phyloP scores from a whole-genome alignment of 305 asterid genomes.

The Fraxinus nigra region DNA sequence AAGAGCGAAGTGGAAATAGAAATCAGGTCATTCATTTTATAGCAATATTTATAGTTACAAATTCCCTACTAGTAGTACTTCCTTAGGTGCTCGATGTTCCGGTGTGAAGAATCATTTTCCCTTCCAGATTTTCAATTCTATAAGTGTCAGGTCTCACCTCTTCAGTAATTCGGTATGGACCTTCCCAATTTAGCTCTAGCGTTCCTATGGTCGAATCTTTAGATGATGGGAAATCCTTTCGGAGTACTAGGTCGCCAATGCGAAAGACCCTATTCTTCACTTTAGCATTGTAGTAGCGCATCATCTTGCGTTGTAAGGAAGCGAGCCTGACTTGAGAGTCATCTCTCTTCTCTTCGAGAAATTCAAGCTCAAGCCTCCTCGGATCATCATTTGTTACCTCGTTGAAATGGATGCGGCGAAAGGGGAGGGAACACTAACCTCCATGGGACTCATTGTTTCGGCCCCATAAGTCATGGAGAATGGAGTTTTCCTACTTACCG shows the following conservation, averaged over 20 bases:
- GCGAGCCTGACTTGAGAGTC: too few species aligned
- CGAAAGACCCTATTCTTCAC: background rate
- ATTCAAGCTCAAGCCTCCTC: too few species aligned
- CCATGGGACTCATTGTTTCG: background rate
- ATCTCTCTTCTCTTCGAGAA: too few species aligned
- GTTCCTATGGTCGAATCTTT: background rate
- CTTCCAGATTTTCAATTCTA: background rate
- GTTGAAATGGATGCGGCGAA: background rate
- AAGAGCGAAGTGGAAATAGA: too few species aligned
- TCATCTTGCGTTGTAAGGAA: too few species aligned
- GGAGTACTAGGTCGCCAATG: background rate
- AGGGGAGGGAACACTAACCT: background rate
- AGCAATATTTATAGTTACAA: too few species aligned
- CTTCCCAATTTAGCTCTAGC: background rate
- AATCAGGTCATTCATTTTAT: too few species aligned
- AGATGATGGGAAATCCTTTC: background rate
- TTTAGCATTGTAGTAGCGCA: background rate
- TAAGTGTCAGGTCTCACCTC: background rate
- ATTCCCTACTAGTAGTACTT: too few species aligned
- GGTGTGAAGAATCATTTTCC: background rate
- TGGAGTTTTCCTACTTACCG: background rate
- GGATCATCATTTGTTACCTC: background rate
- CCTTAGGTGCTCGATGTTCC: background rate
- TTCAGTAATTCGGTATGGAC: background rate
- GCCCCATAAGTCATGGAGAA: too few species aligned